A percentile compares a stretch with the other conserved stretches of the same genome.
Evolutionary conservation across 768 basidiomycete species (phyloP).

Genomic region (Phlebiopsis flavidoalba): DNA sequence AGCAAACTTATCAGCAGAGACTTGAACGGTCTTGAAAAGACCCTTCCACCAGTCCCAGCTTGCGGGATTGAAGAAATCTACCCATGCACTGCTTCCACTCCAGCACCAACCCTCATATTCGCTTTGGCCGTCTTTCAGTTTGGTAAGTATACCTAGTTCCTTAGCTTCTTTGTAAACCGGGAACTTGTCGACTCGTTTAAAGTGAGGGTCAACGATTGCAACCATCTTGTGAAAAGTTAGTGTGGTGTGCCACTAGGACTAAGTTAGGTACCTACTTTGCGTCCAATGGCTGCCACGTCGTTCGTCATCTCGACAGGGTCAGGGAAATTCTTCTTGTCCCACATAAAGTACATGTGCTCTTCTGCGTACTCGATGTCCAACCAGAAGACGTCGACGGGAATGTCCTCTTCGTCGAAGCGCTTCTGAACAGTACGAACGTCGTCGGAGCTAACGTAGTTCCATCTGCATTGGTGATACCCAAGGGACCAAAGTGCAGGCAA

Average conservation of each 20-base stretch:
- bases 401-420: conserved; percentile 89
- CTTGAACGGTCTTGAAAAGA: conserved; percentile 64
- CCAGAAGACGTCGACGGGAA: conserved; percentile 96
- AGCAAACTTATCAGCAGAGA: conserved; percentile 53
- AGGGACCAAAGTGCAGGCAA: conserved; percentile 91
- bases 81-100: conserved; percentile 95
- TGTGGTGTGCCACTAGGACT: neutral
- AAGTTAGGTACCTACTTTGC: conserved; percentile 56
- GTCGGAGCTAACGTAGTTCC: conserved; percentile 93
- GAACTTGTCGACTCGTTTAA: conserved; percentile 78
- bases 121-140: conserved; percentile 69
- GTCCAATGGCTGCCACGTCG: conserved; percentile 75
- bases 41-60: conserved; percentile 89
- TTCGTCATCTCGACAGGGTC: conserved; percentile 92
- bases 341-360: conserved; percentile 96
- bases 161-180: conserved; percentile 83
- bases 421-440: conserved; percentile 83
- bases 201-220: conserved; percentile 93
- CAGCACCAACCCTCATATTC: conserved; percentile 99
- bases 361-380: conserved; percentile 94
- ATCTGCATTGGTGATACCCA: conserved; percentile 95
- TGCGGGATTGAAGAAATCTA: conserved; percentile 92
- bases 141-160: conserved; percentile 78
- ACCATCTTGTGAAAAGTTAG: conserved; percentile 66
- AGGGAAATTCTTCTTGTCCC: conserved; percentile 90